These are phyloP conservation scores for Clathrospora elynae DNA, from an alignment of 2,329 filamentous ascomycete genomes.

Conservation along the genomic window DNA sequence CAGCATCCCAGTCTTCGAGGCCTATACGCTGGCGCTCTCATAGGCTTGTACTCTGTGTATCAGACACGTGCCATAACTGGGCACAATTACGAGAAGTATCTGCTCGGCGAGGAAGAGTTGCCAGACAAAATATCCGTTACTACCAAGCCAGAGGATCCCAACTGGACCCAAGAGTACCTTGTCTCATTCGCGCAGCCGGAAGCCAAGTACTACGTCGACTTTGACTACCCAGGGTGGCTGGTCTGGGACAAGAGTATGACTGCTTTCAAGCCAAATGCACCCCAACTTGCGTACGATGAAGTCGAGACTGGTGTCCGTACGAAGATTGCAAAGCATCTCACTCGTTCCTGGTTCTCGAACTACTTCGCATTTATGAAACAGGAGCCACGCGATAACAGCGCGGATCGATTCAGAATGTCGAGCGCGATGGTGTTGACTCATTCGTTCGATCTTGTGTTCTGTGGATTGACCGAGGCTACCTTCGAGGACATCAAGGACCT, in stretches of 20 bases:
- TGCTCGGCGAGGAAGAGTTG: conserved; percentile 78
- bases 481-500: conserved; percentile 89
- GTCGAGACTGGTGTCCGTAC: conserved; percentile 74
- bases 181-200: conserved; percentile 75
- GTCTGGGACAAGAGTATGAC: conserved; percentile 91
- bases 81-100: conserved; percentile 85
- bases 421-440: conserved; percentile 87
- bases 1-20: conserved; percentile 84
- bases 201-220: conserved; percentile 87
- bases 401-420: conserved; percentile 88
- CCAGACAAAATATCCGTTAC: conserved; percentile 75
- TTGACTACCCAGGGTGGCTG: conserved; percentile 92
- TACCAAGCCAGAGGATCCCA: conserved; percentile 71
- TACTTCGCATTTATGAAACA: conserved; percentile 96
- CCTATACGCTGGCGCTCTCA: conserved; percentile 81
- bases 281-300: conserved; percentile 77
- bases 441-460: conserved; percentile 86
- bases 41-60: conserved; percentile 76
- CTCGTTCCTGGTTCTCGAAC: conserved; percentile 81
- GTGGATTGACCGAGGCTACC: conserved; percentile 74
- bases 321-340: conserved; percentile 80
- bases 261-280: conserved; percentile 74
- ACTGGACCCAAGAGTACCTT: conserved; percentile 80
- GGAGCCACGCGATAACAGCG: conserved; percentile 79
- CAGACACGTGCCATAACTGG: conserved; percentile 84